A percentile compares a stretch with the other conserved stretches of the same genome.
phyloP scores from a whole-genome alignment of 2,329 filamentous ascomycete species.

The Aspergillus puulaauensis region DNA sequence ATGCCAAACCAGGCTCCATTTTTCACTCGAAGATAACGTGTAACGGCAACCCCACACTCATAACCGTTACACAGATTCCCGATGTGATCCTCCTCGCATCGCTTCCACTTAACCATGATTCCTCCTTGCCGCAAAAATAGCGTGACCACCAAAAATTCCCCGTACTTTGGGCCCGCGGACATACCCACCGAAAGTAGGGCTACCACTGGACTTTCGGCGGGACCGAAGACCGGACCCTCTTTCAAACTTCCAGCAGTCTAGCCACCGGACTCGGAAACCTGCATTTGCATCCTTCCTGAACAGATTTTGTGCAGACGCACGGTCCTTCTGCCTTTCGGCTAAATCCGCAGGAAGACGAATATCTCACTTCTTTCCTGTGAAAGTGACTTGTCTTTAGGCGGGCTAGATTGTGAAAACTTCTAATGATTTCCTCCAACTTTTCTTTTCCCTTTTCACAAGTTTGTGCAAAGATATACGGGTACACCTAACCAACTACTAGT shows the following conservation, averaged over 20 bases:
- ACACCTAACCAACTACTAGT: not conserved
- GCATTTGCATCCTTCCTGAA: not conserved
- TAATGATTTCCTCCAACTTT: not conserved
- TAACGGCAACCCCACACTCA: conserved; percentile 36
- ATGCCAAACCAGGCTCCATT: conserved; percentile 44
- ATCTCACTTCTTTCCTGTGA: not conserved
- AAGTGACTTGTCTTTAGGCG: not conserved
- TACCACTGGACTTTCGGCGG: not conserved
- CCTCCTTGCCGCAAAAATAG: not conserved
- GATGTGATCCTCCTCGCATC: not conserved
- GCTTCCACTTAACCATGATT: not conserved
- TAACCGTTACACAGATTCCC: conserved; percentile 26
- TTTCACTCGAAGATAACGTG: conserved; percentile 39
- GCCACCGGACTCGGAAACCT: not conserved
- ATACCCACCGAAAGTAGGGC: not conserved
- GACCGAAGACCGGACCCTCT: not conserved
- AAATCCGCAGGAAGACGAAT: not conserved
- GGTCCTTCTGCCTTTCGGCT: not conserved
- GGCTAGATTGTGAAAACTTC: not conserved
- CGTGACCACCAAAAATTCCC: not conserved
- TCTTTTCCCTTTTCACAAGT: not conserved
- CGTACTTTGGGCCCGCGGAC: not conserved
- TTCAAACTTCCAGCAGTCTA: not conserved
- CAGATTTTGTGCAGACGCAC: not conserved
- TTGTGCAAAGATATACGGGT: not conserved